These are phyloP conservation scores for Sphenostylis stenocarpa DNA, from an alignment of 306 rosid genomes.

Conservation along the genomic window DNA sequence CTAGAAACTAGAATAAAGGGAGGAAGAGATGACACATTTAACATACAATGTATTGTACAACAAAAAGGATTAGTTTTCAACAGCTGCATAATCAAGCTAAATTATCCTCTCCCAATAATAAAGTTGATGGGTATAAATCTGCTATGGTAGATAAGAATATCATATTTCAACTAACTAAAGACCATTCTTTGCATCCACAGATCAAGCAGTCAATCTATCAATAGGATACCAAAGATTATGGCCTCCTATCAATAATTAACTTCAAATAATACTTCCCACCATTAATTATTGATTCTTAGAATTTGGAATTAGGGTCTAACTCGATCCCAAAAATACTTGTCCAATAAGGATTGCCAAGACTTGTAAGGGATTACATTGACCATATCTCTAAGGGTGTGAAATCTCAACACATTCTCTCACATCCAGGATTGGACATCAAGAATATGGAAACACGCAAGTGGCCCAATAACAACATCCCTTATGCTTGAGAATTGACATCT, in stretches of 20 bases:
- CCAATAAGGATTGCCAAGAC: not conserved
- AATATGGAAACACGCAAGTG: not conserved
- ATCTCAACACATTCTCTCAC: not conserved
- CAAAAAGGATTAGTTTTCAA: slow-evolving; percentile 13
- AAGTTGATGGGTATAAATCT: slow-evolving; percentile 20
- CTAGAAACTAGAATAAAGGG: slow-evolving; percentile 27
- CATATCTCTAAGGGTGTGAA: not conserved
- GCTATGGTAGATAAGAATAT: slow-evolving; percentile 13
- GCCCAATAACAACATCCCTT: not conserved
- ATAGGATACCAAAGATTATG: slow-evolving; percentile 10
- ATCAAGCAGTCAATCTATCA: not conserved
- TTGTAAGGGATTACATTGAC: not conserved
- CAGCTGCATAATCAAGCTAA: slow-evolving; percentile 25
- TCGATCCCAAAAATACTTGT: not conserved
- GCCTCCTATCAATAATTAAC: slow-evolving; percentile 19
- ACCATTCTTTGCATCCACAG: not conserved
- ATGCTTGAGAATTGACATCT: not conserved
- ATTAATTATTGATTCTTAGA: not conserved
- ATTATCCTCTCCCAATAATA: slow-evolving; percentile 19
- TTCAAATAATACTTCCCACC: not conserved
- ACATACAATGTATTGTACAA: slow-evolving; percentile 20
- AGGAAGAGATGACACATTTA: slow-evolving; percentile 11
- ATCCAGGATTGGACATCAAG: not conserved
- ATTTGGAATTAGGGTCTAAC: not conserved
- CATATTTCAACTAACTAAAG: not conserved